These are phyloP conservation scores for Didymella glomerata DNA, from an alignment of 2,329 filamentous ascomycete genomes.

Conservation along the genomic window DNA sequence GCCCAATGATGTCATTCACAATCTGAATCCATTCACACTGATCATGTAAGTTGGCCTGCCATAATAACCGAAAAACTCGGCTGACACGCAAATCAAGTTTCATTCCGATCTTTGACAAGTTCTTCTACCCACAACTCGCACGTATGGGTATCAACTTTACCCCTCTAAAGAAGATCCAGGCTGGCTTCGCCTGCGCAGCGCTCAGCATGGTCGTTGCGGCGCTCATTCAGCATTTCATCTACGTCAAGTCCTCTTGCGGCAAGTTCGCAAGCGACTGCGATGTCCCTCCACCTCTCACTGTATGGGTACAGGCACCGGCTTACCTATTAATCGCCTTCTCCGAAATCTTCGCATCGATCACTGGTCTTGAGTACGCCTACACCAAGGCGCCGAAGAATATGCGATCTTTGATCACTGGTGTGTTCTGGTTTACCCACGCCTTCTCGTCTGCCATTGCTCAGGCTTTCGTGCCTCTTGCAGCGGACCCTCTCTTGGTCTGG, in stretches of 20 bases:
- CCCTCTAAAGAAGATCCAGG: constrained; percentile 76
- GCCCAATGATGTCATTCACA: constrained; percentile 79
- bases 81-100: constrained; percentile 43
- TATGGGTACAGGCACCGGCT: constrained; percentile 61
- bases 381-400: constrained; percentile 74
- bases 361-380: constrained; percentile 74
- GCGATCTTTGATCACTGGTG: constrained; percentile 50
- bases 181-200: constrained; percentile 72
- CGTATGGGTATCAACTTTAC: constrained; percentile 70
- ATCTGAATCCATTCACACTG: constrained; percentile 77
- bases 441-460: constrained; percentile 38
- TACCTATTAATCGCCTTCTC: constrained; percentile 64
- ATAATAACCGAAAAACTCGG: not conserved
- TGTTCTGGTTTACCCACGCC: constrained; percentile 46
- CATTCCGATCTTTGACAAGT: constrained; percentile 69
- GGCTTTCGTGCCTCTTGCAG: constrained; percentile 33
- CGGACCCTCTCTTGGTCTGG: constrained; percentile 36
- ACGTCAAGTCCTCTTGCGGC: constrained; percentile 57
- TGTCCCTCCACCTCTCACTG: constrained; percentile 55
- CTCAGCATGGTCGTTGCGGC: constrained; percentile 67
- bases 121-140: constrained; percentile 73
- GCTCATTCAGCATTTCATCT: constrained; percentile 64
- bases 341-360: constrained; percentile 70
- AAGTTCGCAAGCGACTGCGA: constrained; percentile 51
- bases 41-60: constrained; percentile 60